These are phyloP conservation scores for Aureoboletus auriporus DNA, from an alignment of 768 basidiomycete species.

Conservation along the genomic window DNA sequence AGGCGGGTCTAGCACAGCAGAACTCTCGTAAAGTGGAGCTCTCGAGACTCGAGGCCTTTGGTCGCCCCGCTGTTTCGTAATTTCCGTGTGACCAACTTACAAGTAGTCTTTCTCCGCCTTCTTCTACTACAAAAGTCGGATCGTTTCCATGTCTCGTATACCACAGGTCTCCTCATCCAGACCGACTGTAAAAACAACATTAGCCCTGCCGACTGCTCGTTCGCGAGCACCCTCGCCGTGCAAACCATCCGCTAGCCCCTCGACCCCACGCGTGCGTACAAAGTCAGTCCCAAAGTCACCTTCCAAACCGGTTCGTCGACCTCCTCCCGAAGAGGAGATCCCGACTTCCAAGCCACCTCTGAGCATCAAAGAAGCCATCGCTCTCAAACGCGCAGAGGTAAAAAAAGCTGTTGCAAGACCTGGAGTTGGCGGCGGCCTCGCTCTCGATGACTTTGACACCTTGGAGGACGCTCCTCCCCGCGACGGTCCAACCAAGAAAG, in stretches of 20 bases:
- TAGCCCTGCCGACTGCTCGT: slow-evolving; percentile 27
- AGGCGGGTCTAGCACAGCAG: slow-evolving; percentile 1
- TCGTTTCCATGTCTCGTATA: slow-evolving; percentile 36
- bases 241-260: slow-evolving; percentile 27
- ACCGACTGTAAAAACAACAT: slow-evolving; percentile 26
- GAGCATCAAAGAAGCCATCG: slow-evolving; percentile 76
- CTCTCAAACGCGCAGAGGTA: slow-evolving; percentile 72
- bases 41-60: not conserved
- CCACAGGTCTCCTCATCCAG: slow-evolving; percentile 35
- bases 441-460: slow-evolving; percentile 35
- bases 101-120: not conserved
- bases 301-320: slow-evolving; percentile 24
- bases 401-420: slow-evolving; percentile 46
- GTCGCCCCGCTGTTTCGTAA: slow-evolving; percentile 16
- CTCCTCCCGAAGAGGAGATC: slow-evolving; percentile 18
- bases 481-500: slow-evolving; percentile 23
- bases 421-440: slow-evolving; percentile 24
- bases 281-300: slow-evolving; percentile 36
- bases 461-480: slow-evolving; percentile 49
- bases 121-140: slow-evolving; percentile 1
- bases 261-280: slow-evolving; percentile 32
- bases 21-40: not conserved
- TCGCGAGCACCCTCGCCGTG: slow-evolving; percentile 29
- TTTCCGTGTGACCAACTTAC: slow-evolving; percentile 10
- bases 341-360: slow-evolving; percentile 32